Evolutionary conservation across 257 asterid species (phyloP).

Genomic region (Jacaranda copaia): DNA sequence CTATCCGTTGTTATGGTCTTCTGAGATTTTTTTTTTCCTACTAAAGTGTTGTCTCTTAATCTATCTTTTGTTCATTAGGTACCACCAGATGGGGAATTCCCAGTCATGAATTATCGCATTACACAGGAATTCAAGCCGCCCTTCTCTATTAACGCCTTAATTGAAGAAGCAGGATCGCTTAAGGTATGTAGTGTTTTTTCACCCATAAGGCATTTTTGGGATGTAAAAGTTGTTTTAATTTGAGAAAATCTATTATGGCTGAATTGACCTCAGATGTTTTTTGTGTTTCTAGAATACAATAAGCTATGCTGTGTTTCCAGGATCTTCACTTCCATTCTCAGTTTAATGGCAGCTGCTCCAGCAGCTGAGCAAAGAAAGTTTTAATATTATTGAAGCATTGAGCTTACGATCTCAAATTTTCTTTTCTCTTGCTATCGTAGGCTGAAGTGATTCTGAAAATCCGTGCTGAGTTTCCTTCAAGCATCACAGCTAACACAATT

Average conservation of each 20-base stretch:
- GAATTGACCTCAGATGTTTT: slow-evolving; percentile 15
- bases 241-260: slow-evolving; percentile 26
- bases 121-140: slow-evolving; percentile 99
- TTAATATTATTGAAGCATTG: slow-evolving; percentile 33
- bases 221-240: slow-evolving; percentile 27
- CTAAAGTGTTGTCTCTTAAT: slow-evolving; percentile 28
- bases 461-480: slow-evolving; percentile 94
- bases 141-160: slow-evolving; percentile 80
- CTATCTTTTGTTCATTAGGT: slow-evolving; percentile 60
- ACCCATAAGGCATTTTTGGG: slow-evolving; percentile 11
- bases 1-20: slow-evolving; percentile 32
- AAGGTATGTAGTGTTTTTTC: slow-evolving; percentile 58
- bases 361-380: slow-evolving; percentile 16
- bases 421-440: slow-evolving; percentile 52
- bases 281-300: slow-evolving; percentile 30
- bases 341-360: slow-evolving; percentile 25
- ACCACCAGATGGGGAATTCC: slow-evolving; percentile 98
- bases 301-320: slow-evolving; percentile 13
- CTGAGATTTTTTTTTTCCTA: slow-evolving; percentile 11
- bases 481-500: slow-evolving; percentile 84
- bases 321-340: slow-evolving; percentile 22
- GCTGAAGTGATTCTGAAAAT: slow-evolving; percentile 97
- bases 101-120: slow-evolving; percentile 99
- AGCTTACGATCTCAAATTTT: slow-evolving; percentile 23
- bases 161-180: slow-evolving; percentile 92